Evolutionary conservation across 345 rosid species (phyloP).

Genomic region (Lepidium aucheri): DNA sequence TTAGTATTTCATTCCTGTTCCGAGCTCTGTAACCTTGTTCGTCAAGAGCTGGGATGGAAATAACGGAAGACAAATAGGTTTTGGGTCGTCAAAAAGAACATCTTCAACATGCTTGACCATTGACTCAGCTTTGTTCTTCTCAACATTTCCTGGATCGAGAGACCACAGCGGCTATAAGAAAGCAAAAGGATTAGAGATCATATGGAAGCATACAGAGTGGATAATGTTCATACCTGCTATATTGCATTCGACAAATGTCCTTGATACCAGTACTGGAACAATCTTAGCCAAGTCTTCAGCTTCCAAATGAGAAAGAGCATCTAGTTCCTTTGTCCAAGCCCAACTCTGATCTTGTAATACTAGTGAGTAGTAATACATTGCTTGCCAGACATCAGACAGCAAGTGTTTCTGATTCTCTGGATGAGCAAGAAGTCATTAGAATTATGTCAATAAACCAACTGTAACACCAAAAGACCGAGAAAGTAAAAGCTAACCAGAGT

Average conservation of each 20-base stretch:
- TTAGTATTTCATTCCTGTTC: slow-evolving; percentile 40
- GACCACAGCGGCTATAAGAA: not conserved
- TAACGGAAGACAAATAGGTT: slow-evolving; percentile 51
- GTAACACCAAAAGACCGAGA: not conserved
- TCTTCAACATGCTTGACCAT: too few relatives aligned
- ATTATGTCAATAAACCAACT: not conserved
- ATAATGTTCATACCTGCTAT: slow-evolving; percentile 41
- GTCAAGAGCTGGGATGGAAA: slow-evolving; percentile 63
- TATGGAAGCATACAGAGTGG: not conserved
- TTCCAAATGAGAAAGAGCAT: slow-evolving; percentile 51
- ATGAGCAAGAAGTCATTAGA: slow-evolving; percentile 10
- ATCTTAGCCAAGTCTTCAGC: slow-evolving; percentile 48
- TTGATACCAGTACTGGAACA: slow-evolving; percentile 27
- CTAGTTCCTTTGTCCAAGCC: slow-evolving; percentile 64
- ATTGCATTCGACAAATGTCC: slow-evolving; percentile 57
- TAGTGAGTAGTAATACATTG: slow-evolving; percentile 51
- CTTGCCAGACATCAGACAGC: slow-evolving; percentile 69
- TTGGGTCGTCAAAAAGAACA: not conserved
- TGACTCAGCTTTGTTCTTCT: slow-evolving; percentile 21
- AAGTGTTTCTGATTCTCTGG: slow-evolving; percentile 81
- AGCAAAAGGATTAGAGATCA: not conserved
- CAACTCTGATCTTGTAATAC: slow-evolving; percentile 45
- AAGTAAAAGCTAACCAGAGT: slow-evolving; percentile 53
- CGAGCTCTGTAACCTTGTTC: slow-evolving; percentile 55
- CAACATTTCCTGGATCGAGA: slow-evolving; percentile 51